phyloP scores from a whole-genome alignment of 2,329 filamentous ascomycete genomes.

The Dactylonectria estremocensis region DNA sequence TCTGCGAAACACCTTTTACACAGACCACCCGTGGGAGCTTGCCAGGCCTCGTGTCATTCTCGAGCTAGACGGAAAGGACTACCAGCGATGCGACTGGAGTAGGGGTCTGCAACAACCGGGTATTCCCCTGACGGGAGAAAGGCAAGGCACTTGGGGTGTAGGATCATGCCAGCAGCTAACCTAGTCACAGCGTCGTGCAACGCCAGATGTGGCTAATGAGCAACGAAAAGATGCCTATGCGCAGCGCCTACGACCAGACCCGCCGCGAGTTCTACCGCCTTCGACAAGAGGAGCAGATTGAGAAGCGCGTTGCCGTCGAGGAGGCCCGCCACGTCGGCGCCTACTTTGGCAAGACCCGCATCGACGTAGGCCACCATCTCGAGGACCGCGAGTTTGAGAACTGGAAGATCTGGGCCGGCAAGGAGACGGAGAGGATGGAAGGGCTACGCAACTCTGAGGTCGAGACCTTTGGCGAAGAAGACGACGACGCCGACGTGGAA shows the following conservation, averaged over 20 bases:
- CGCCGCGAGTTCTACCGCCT: conserved; percentile 92
- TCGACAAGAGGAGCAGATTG: conserved; percentile 86
- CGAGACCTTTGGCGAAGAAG: conserved; percentile 59
- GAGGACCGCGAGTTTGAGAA: conserved; percentile 85
- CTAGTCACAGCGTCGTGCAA: conserved; percentile 82
- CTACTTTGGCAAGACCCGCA: conserved; percentile 84
- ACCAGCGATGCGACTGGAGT: conserved; percentile 84
- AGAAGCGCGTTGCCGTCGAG: conserved; percentile 86
- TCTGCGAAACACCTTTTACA: conserved; percentile 86
- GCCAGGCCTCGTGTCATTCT: conserved; percentile 88
- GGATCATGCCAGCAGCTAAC: conserved; percentile 36
- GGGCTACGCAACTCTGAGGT: conserved; percentile 59
- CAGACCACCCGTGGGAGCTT: conserved; percentile 97
- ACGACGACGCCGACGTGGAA: conserved; percentile 48
- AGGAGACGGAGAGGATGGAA: conserved; percentile 61
- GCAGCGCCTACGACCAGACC: conserved; percentile 86
- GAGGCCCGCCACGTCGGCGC: conserved; percentile 90
- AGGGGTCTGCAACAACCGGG: conserved; percentile 80
- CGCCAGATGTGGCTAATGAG: conserved; percentile 90
- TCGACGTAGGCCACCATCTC: conserved; percentile 85
- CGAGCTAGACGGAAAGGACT: conserved; percentile 88
- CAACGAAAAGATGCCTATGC: conserved; percentile 71
- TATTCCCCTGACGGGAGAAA: conserved; percentile 81
- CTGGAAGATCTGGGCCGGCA: conserved; percentile 86
- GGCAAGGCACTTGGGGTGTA: conserved; percentile 30